These are phyloP conservation scores for Gymnopilus junonius DNA, from an alignment of 768 basidiomycete species.

Conservation along the genomic window DNA sequence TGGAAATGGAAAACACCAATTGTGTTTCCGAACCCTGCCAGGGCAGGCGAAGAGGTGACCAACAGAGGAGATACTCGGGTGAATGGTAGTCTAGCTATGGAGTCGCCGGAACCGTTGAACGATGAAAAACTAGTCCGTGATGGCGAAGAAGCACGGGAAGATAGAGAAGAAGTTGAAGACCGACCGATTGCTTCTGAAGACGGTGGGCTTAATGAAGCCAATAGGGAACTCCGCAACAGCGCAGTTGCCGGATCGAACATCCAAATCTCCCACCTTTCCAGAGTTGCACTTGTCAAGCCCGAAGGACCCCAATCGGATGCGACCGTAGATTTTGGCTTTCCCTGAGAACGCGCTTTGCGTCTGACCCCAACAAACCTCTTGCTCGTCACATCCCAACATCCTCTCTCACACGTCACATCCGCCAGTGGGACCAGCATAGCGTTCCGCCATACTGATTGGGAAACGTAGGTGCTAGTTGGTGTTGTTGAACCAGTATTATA, in stretches of 20 bases:
- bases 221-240: constrained; percentile 51
- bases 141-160: constrained; percentile 16
- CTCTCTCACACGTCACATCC: constrained; percentile 71
- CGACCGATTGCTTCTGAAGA: constrained; percentile 15
- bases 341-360: constrained; percentile 56
- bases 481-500: constrained; percentile 39
- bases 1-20: constrained; percentile 59
- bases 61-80: constrained; percentile 73
- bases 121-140: constrained; percentile 29
- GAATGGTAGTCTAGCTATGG: constrained; percentile 71
- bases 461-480: constrained; percentile 30
- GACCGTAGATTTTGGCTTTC: constrained; percentile 27
- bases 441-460: constrained; percentile 58
- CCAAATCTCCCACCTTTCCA: constrained; percentile 89
- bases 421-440: constrained; percentile 56
- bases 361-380: constrained; percentile 72
- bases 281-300: constrained; percentile 64
- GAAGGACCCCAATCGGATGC: constrained; percentile 18
- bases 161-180: constrained; percentile 26
- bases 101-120: constrained; percentile 26
- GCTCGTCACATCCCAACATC: constrained; percentile 72
- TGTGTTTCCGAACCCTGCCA: constrained; percentile 84
- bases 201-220: constrained; percentile 48
- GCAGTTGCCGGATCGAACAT: constrained; percentile 63
- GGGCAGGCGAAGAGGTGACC: constrained; percentile 48